Percentiles rank a stretch among this genome's conserved stretches.
phyloP scores from a whole-genome alignment of 2,329 filamentous ascomycete genomes.

The Pyrenochaeta sp. region DNA sequence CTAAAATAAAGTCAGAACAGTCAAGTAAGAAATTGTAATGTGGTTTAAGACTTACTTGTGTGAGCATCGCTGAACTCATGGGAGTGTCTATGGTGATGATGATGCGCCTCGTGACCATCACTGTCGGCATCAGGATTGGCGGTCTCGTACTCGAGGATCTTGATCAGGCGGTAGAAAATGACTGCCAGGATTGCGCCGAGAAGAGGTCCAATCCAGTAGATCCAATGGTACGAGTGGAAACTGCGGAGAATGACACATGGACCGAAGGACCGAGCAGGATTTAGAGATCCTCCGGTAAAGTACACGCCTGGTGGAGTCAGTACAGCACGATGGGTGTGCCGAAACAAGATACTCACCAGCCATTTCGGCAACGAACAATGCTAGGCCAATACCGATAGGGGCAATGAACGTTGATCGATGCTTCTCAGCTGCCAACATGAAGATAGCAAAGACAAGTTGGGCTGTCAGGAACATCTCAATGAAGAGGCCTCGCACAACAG shows the following conservation, averaged over 20 bases:
- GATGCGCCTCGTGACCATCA: slow-evolving; percentile 50
- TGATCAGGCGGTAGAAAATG: slow-evolving; percentile 59
- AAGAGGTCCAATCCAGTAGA: slow-evolving; percentile 60
- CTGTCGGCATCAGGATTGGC: slow-evolving; percentile 58
- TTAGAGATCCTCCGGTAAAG: slow-evolving; percentile 57
- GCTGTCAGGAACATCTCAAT: slow-evolving; percentile 61
- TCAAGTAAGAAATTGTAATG: not conserved
- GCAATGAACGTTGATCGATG: slow-evolving; percentile 50
- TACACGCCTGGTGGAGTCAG: slow-evolving; percentile 49
- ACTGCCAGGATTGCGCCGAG: slow-evolving; percentile 56
- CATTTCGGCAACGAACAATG: slow-evolving; percentile 57
- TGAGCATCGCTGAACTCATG: no score
- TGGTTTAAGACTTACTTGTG: slow-evolving; percentile 17
- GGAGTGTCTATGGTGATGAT: no score
- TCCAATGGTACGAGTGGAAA: slow-evolving; percentile 58
- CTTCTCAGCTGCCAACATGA: slow-evolving; percentile 54
- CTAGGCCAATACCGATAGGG: slow-evolving; percentile 53
- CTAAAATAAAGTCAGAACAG: slow-evolving; percentile 26
- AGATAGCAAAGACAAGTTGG: slow-evolving; percentile 59
- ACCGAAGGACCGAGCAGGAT: slow-evolving; percentile 59
- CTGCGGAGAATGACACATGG: slow-evolving; percentile 53
- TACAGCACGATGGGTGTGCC: not conserved
- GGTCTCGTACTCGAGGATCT: slow-evolving; percentile 59
- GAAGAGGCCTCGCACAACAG: slow-evolving; percentile 54
- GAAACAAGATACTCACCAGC: slow-evolving; percentile 36